These are phyloP conservation scores for Elongisporangium prolatum DNA, from an alignment of 352 stramenopile species.

Conservation along the genomic window DNA sequence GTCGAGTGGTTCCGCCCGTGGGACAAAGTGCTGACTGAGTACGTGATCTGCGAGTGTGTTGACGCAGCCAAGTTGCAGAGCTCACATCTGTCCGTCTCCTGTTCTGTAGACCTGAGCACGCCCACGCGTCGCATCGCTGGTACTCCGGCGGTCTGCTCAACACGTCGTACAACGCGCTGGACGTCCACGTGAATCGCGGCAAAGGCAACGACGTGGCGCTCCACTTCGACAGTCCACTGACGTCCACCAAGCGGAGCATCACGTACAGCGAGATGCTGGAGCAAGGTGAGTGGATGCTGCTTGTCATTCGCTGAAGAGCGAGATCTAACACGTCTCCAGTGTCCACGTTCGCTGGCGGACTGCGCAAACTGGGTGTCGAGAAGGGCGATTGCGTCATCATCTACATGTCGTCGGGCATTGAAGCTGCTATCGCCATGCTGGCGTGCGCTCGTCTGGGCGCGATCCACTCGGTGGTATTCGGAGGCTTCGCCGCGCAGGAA, in stretches of 20 bases:
- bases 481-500: slow-evolving; percentile 82
- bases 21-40: slow-evolving; percentile 37
- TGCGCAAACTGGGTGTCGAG: slow-evolving; percentile 48
- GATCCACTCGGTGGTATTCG: slow-evolving; percentile 91
- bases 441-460: slow-evolving; percentile 95
- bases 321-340: slow-evolving; percentile 22
- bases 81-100: neutral
- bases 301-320: neutral
- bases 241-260: slow-evolving; percentile 47
- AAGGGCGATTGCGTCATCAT: slow-evolving; percentile 92
- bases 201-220: slow-evolving; percentile 48
- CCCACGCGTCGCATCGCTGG: slow-evolving; percentile 14
- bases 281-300: slow-evolving; percentile 20
- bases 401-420: slow-evolving; percentile 98
- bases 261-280: slow-evolving; percentile 77
- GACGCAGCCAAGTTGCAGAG: neutral
- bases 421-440: slow-evolving; percentile 96
- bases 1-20: slow-evolving; percentile 52
- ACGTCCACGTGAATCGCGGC: slow-evolving; percentile 51
- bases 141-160: slow-evolving; percentile 63
- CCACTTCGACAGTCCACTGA: slow-evolving; percentile 57
- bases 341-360: slow-evolving; percentile 45
- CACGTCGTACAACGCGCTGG: slow-evolving; percentile 61
- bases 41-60: too few relatives aligned
- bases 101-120: neutral